Evolutionary conservation across 164 flowering plant genomes (phyloP), one percentile per base, ranked within the genome.

Genomic region (Kalanchoe fedtschenkoi): DNA sequence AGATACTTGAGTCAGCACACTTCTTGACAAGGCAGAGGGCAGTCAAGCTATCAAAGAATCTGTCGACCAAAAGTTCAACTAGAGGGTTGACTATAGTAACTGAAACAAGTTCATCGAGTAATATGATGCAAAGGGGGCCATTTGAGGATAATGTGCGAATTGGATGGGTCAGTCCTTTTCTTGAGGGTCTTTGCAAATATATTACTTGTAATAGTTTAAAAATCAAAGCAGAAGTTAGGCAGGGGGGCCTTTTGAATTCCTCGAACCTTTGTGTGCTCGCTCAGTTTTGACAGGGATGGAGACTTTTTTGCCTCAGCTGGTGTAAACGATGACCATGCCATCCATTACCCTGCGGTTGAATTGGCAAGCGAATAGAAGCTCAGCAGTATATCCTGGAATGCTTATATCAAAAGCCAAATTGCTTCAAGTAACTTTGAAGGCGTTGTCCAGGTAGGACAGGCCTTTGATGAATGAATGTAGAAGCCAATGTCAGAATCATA

Each of bases 341-440:
- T 93, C 65, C 99, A 88, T 73, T 93, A 93, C 72, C 99, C 99
- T 19, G 91, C 86, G 4, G 88, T 82, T 66, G 99, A 93, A 83
- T 84, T 93, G 96, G 75, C 84, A 39, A 77, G 86, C 70, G 72
- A 78, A 61, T 90, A 97, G 56, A 93, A 83, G 73, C 77, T 93
- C 13, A 90, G 97, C 78, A 84, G 91, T 66, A 72, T 91, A 64
- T 90, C 92, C 68, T 93, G 97, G 97, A 93, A 88, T 71, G 73
- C 84, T 53, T 93, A 93, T 70, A 90, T 93, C 55, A 90, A 93
- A 73, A 85, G 88, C 76, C 97, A 93, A 73, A 86, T 93, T 68
- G 99, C 99, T 66, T 93, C 97, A 16, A 86, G 99, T 62, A 91
- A 90, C 74, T 93, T 93, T 74, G 97, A 90, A 68, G 99, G 99